phyloP scores from a whole-genome alignment of 768 basidiomycete species.

The Mycena sanguinolenta region DNA sequence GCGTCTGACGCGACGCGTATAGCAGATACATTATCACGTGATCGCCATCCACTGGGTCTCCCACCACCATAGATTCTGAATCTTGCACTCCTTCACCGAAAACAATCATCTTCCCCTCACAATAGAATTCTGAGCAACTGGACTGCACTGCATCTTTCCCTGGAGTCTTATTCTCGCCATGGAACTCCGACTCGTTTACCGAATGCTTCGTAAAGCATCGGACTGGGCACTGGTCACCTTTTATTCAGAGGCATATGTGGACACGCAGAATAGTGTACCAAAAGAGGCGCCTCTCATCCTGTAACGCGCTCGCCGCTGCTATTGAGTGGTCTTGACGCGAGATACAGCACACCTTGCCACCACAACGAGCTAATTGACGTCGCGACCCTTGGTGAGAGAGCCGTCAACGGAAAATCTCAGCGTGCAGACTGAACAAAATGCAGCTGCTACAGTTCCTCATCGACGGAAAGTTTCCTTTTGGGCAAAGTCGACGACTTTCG shows the following conservation, averaged over 20 bases:
- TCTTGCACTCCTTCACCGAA: too few relatives aligned
- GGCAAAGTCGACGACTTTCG: conserved; percentile 82
- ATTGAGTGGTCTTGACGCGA: conserved; percentile 3
- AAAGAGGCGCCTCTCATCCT: conserved; percentile 70
- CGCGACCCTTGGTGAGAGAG: conserved; percentile 54
- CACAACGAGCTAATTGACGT: conserved; percentile 80
- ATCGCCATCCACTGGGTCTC: too few relatives aligned
- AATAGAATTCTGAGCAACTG: background rate
- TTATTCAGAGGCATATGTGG: conserved; percentile 71
- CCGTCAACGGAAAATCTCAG: background rate
- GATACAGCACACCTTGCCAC: conserved; percentile 67
- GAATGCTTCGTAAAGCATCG: conserved; percentile 70
- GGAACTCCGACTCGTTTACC: conserved; percentile 70
- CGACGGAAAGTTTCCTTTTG: conserved; percentile 71
- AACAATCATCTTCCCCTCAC: background rate
- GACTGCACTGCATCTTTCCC: too few relatives aligned
- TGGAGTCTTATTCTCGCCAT: conserved; percentile 40
- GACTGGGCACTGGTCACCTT: conserved; percentile 72
- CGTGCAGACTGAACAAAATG: background rate
- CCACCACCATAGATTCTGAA: too few relatives aligned
- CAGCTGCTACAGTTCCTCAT: conserved; percentile 71
- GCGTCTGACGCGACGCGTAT: too few relatives aligned
- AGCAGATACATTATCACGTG: background rate
- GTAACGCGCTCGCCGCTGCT: conserved; percentile 49
- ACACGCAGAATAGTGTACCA: conserved; percentile 68